phyloP scores from a whole-genome alignment of 2,329 filamentous ascomycete genomes.

The Gaeumannomyces tritici region DNA sequence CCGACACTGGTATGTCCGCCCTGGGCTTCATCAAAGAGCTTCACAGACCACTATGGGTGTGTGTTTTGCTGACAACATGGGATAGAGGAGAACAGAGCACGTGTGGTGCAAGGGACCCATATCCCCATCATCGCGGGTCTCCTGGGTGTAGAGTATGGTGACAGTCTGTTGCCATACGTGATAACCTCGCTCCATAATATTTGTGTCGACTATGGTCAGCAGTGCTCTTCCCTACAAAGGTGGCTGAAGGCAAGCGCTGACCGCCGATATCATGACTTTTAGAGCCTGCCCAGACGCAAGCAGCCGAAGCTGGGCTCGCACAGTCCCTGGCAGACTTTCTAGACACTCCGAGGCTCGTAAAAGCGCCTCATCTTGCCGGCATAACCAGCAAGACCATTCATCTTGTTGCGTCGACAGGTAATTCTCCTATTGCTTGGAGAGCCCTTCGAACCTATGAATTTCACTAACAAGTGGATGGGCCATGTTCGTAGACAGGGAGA shows the following conservation, averaged over 20 bases:
- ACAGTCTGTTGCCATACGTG: slow-evolving; percentile 35
- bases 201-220: slow-evolving; percentile 52
- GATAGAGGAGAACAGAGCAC: slow-evolving; percentile 48
- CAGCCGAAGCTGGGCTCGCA: slow-evolving; percentile 41
- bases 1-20: slow-evolving; percentile 39
- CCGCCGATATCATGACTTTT: background rate
- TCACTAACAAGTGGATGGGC: no score
- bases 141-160: slow-evolving; percentile 28
- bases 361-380: slow-evolving; percentile 32
- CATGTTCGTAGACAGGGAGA: slow-evolving; percentile 31
- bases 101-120: slow-evolving; percentile 39
- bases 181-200: slow-evolving; percentile 55
- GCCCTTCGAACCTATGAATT: no score
- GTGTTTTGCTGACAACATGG: slow-evolving; percentile 5
- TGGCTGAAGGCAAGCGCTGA: background rate
- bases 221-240: background rate
- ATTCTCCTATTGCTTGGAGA: slow-evolving; percentile 3
- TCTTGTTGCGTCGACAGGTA: slow-evolving; percentile 42
- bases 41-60: background rate
- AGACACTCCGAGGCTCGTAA: slow-evolving; percentile 29
- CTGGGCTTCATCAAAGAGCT: background rate
- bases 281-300: slow-evolving; percentile 49
- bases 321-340: slow-evolving; percentile 38
- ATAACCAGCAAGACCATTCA: slow-evolving; percentile 48
- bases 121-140: slow-evolving; percentile 37